phyloP scores from a whole-genome alignment of 2,329 filamentous ascomycete genomes.

The Beauveria australis region DNA sequence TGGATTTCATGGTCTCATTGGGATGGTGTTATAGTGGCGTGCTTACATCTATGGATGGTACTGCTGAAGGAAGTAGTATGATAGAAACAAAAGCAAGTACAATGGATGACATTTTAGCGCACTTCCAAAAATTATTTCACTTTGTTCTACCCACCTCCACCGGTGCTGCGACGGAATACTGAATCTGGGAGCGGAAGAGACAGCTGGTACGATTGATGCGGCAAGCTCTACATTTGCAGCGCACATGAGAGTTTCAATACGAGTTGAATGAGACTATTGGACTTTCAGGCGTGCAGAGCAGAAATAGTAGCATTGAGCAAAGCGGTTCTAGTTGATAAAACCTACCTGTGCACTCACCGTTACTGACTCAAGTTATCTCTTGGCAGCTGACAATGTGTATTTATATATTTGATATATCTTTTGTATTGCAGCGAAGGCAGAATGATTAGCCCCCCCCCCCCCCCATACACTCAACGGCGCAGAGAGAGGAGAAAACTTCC shows the following conservation, averaged over 20 bases:
- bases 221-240: background rate
- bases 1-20: constrained; percentile 48
- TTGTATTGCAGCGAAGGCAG: too few species aligned
- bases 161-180: background rate
- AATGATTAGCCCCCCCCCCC: too few species aligned
- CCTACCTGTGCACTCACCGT: too few species aligned
- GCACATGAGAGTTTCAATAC: background rate
- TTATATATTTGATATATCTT: too few species aligned
- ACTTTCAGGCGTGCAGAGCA: background rate
- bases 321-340: too few species aligned
- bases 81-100: constrained; percentile 41
- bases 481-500: background rate
- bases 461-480: background rate
- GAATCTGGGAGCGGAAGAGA: background rate
- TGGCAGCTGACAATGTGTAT: too few species aligned
- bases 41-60: constrained; percentile 53
- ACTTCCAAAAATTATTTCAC: constrained; percentile 18
- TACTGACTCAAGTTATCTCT: too few species aligned
- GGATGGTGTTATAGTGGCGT: constrained; percentile 57
- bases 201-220: background rate
- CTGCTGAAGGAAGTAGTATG: constrained; percentile 39
- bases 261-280: background rate
- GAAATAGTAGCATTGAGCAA: too few species aligned
- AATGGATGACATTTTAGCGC: constrained; percentile 36
- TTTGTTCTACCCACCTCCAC: background rate